Percentiles rank a stretch among this genome's conserved stretches.
Conservation (phyloP, 805 yeast genomes). For the Zygosaccharomyces gambellarensis region DNA sequence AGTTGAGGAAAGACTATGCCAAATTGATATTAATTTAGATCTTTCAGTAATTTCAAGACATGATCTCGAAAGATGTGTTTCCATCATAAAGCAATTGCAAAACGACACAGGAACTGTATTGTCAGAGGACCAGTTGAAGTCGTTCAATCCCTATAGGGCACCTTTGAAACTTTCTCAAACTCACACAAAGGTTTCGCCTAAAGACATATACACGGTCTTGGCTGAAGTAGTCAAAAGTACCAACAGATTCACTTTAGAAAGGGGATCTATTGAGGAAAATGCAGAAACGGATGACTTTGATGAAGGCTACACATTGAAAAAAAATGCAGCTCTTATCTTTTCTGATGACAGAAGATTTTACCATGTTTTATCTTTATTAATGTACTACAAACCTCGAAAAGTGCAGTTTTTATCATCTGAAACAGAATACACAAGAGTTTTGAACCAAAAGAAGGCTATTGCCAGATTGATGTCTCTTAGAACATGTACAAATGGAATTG, state of each 20-base stretch:
- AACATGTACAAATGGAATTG: constrained; percentile 51
- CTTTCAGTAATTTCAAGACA: constrained; percentile 61
- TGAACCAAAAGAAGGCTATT: constrained; percentile 49
- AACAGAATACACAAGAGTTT: constrained; percentile 53
- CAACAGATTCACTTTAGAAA: constrained; percentile 36
- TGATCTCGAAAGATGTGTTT: constrained; percentile 43
- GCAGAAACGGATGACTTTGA: constrained; percentile 17
- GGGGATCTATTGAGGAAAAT: constrained; percentile 7
- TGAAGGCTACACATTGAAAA: constrained; percentile 18
- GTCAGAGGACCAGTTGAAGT: background rate
- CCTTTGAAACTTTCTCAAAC: background rate
- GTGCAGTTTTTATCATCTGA: constrained; percentile 33
- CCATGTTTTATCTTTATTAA: constrained; percentile 68
- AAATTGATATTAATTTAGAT: constrained; percentile 43
- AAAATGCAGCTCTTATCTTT: constrained; percentile 52
- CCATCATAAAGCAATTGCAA: constrained; percentile 7
- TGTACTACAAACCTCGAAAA: constrained; percentile 21
- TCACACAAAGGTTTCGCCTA: constrained; percentile 7
- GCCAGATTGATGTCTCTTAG: constrained; percentile 62
- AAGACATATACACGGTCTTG: constrained; percentile 15
- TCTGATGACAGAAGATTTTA: constrained; percentile 72
- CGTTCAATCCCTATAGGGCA: constrained; percentile 1
- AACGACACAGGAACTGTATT: background rate
- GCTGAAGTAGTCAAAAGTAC: constrained; percentile 46
- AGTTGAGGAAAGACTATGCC: constrained; percentile 50